Percentiles rank a stretch among this genome's conserved stretches.
phyloP scores from a whole-genome alignment of 257 asterid species.

The Plantago elongata region DNA sequence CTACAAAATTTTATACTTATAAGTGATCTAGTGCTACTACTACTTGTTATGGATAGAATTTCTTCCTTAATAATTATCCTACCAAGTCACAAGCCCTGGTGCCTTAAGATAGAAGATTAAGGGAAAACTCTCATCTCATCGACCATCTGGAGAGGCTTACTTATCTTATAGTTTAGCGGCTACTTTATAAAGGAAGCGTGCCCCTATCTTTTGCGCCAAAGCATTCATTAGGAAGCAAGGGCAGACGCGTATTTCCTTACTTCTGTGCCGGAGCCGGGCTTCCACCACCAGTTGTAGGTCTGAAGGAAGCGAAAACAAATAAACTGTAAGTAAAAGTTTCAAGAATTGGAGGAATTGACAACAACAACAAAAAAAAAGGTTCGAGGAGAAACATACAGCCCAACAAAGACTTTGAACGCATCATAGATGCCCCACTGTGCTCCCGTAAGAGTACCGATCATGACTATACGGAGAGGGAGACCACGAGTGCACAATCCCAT shows the following conservation, averaged over 20 bases:
- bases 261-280: constrained; percentile 40
- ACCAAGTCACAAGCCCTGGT: too few relatives aligned
- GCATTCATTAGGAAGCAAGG: too few relatives aligned
- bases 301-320: constrained; percentile 24
- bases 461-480: constrained; percentile 71
- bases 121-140: neutral
- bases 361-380: neutral
- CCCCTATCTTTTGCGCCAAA: too few relatives aligned
- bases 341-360: neutral
- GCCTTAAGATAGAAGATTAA: neutral
- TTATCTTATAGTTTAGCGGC: too few relatives aligned
- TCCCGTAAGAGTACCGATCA: constrained; percentile 72
- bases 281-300: constrained; percentile 86
- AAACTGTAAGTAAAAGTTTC: too few relatives aligned
- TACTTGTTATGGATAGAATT: neutral
- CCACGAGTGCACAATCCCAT: constrained; percentile 62
- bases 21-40: neutral
- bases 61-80: too few relatives aligned
- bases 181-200: too few relatives aligned
- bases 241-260: too few relatives aligned
- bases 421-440: constrained; percentile 83
- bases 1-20: constrained; percentile 1
- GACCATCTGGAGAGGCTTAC: too few relatives aligned
- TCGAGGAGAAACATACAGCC: constrained; percentile 44
- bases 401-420: constrained; percentile 62